These are phyloP conservation scores for Quercus parvula DNA, from an alignment of 306 rosid species.

Conservation along the genomic window DNA sequence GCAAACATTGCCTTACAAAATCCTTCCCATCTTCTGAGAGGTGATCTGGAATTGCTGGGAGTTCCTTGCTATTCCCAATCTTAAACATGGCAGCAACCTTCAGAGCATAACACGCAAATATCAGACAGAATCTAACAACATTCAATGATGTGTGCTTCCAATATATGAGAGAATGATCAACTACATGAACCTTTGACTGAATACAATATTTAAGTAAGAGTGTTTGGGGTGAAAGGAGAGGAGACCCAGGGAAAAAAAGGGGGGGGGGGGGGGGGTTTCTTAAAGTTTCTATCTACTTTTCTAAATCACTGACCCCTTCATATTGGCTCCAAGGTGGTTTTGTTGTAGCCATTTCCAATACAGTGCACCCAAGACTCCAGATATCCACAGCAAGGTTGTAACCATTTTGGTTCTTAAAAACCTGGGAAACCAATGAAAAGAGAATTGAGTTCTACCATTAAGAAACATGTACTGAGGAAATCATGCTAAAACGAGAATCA, in stretches of 20 bases:
- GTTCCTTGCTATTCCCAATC: slow-evolving; percentile 78
- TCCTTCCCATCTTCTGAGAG: slow-evolving; percentile 86
- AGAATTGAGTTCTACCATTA: slow-evolving; percentile 22
- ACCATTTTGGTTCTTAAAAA: slow-evolving; percentile 77
- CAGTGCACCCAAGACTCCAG: slow-evolving; percentile 99
- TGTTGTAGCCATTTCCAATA: slow-evolving; percentile 98
- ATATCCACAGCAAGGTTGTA: slow-evolving; percentile 94
- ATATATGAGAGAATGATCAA: not conserved
- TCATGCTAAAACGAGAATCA: slow-evolving; percentile 3
- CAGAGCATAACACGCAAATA: slow-evolving; percentile 31
- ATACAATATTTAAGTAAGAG: not conserved
- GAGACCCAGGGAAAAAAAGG: not conserved
- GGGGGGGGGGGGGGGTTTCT: not conserved
- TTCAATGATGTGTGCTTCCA: not conserved
- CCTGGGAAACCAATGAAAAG: slow-evolving; percentile 46
- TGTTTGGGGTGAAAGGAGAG: not conserved
- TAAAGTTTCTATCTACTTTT: not conserved
- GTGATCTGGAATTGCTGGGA: slow-evolving; percentile 73
- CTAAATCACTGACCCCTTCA: slow-evolving; percentile 81
- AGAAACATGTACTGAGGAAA: slow-evolving; percentile 15
- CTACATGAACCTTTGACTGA: not conserved
- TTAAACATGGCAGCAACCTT: slow-evolving; percentile 97
- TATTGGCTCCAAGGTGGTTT: slow-evolving; percentile 99
- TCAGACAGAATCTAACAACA: not conserved
- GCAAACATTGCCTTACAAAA: slow-evolving; percentile 75